Conservation (phyloP, 495 filamentous ascomycete genomes). For the Xylaria palmicola region DNA sequence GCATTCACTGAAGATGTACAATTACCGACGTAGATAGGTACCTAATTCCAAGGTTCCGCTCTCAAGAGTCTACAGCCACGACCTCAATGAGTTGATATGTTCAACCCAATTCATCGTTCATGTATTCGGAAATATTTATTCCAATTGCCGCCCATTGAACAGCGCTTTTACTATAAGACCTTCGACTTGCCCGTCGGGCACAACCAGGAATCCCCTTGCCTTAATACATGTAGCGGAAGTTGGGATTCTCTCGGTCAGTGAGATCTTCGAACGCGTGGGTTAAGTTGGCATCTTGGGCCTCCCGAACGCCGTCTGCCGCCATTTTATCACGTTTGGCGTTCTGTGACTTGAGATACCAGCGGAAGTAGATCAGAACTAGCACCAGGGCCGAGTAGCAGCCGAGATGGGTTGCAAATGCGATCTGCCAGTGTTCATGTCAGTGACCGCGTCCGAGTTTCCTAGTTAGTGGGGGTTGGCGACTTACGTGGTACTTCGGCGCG, state of each 20-base stretch:
- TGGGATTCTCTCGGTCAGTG: slow-evolving; percentile 58
- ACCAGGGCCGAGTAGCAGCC: slow-evolving; percentile 53
- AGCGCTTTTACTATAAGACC: background rate
- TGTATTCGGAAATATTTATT: too few species aligned
- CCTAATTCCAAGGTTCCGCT: too few species aligned
- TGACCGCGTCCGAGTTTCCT: background rate
- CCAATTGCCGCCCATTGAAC: too few species aligned
- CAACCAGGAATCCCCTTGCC: background rate
- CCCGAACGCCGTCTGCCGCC: slow-evolving; percentile 40
- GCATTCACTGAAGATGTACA: too few species aligned
- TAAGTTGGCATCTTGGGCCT: slow-evolving; percentile 41
- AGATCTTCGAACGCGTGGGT: slow-evolving; percentile 58
- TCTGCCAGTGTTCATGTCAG: slow-evolving; percentile 17
- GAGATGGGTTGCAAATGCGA: slow-evolving; percentile 55
- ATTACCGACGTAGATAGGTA: too few species aligned
- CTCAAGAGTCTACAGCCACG: too few species aligned
- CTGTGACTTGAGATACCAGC: slow-evolving; percentile 45
- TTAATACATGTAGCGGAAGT: slow-evolving; percentile 54
- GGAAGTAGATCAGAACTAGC: slow-evolving; percentile 44
- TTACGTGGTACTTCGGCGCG: slow-evolving; percentile 46
- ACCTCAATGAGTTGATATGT: too few species aligned
- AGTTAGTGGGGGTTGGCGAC: background rate
- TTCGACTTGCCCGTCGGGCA: background rate
- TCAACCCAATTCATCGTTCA: too few species aligned
- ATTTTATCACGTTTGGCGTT: slow-evolving; percentile 49